Evolutionary conservation across 148 eudicot genomes (phyloP).

Genomic region (Chenopodium berlandieri): DNA sequence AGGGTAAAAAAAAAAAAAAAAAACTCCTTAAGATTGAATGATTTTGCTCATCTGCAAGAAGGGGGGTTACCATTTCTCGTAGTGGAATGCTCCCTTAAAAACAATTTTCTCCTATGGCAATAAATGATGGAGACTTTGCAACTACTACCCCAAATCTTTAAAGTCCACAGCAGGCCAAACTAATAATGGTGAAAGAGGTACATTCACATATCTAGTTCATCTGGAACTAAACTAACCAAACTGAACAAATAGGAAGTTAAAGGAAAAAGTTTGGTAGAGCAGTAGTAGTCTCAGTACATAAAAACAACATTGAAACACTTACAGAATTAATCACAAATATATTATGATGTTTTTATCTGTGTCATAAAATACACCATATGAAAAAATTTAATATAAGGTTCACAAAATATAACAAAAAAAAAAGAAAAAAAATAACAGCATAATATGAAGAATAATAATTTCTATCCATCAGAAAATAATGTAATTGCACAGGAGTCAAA

Average conservation of each 20-base stretch:
- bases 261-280: conserved; percentile 3
- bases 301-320: background rate
- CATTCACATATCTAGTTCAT: conserved; percentile 34
- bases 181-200: conserved; percentile 29
- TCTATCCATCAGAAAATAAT: background rate
- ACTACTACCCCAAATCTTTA: conserved; percentile 33
- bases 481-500: conserved; percentile 18
- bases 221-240: conserved; percentile 35
- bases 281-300: background rate
- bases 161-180: conserved; percentile 26
- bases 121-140: conserved; percentile 45
- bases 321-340: background rate
- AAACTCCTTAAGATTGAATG: background rate
- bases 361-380: background rate
- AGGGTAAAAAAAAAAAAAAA: too few relatives aligned
- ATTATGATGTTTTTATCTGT: background rate
- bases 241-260: conserved; percentile 15
- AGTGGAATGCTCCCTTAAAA: conserved; percentile 7
- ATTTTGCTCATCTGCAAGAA: background rate
- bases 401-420: background rate
- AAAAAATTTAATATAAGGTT: too few relatives aligned
- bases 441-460: background rate
- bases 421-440: too few relatives aligned
- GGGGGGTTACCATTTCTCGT: background rate
- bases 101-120: conserved; percentile 24